phyloP scores from a whole-genome alignment of 345 rosid genomes.

The Citrus inodora region DNA sequence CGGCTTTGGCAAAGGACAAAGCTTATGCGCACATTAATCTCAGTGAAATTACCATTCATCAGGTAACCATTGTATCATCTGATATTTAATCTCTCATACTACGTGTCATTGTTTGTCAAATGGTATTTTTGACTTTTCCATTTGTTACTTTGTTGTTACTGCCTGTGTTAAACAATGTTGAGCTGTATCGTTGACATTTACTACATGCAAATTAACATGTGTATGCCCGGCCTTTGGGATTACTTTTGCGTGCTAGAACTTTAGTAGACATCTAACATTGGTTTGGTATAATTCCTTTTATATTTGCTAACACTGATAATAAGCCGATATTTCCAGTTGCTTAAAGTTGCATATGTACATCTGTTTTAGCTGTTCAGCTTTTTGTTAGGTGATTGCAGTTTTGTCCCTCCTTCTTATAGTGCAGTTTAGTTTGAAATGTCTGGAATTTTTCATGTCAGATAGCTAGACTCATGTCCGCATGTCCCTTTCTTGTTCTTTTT shows the following conservation, averaged over 20 bases:
- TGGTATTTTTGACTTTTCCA: not conserved
- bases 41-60: slow-evolving; percentile 47
- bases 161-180: not conserved
- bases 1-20: slow-evolving; percentile 69
- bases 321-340: not conserved
- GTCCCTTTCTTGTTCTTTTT: not conserved
- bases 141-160: not conserved
- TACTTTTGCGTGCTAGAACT: not conserved
- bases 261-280: not conserved
- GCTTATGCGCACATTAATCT: slow-evolving; percentile 55
- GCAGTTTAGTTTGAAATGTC: not conserved
- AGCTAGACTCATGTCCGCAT: not conserved
- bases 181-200: not conserved
- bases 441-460: not conserved
- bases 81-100: not conserved
- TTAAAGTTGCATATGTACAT: not conserved
- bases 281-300: not conserved
- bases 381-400: not conserved
- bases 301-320: not conserved
- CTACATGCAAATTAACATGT: not conserved
- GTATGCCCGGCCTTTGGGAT: not conserved
- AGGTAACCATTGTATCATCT: slow-evolving; percentile 28
- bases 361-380: not conserved
- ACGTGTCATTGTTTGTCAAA: not conserved
- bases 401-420: not conserved